Conservation (phyloP, 495 filamentous ascomycete genomes). For the Rusavskia elegans region DNA sequence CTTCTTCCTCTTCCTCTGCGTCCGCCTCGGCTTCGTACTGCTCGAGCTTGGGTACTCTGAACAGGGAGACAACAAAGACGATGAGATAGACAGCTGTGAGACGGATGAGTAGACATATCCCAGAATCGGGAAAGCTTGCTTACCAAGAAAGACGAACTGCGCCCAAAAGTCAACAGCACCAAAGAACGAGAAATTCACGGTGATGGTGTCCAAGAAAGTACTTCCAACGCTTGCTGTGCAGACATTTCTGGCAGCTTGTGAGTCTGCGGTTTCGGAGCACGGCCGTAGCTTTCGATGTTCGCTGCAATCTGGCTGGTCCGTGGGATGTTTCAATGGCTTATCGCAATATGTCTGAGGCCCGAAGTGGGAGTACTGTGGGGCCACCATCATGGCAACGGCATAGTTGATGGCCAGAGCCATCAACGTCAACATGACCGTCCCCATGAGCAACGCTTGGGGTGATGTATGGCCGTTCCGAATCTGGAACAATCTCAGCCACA, state of each 20-base stretch:
- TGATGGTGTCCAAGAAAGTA: slow-evolving; percentile 84
- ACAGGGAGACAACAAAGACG: slow-evolving; percentile 55
- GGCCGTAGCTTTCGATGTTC: slow-evolving; percentile 53
- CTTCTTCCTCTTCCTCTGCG: slow-evolving; percentile 87
- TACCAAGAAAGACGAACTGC: slow-evolving; percentile 78
- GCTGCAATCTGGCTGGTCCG: slow-evolving; percentile 62
- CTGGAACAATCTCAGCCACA: slow-evolving; percentile 85
- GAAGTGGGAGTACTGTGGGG: slow-evolving; percentile 87
- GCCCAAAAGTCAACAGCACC: slow-evolving; percentile 90
- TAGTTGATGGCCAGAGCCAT: slow-evolving; percentile 86
- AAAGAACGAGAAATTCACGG: slow-evolving; percentile 92
- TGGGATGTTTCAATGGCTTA: slow-evolving; percentile 34
- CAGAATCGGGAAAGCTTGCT: slow-evolving; percentile 2
- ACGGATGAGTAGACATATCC: slow-evolving; percentile 7
- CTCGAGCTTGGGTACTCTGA: slow-evolving; percentile 65
- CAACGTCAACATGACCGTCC: slow-evolving; percentile 78
- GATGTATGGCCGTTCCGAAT: slow-evolving; percentile 78
- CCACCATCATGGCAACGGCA: slow-evolving; percentile 74
- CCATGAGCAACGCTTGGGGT: slow-evolving; percentile 82
- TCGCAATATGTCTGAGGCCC: slow-evolving; percentile 91
- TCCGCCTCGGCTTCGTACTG: slow-evolving; percentile 68
- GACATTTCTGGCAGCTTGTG: slow-evolving; percentile 46
- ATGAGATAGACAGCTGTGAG: slow-evolving; percentile 52
- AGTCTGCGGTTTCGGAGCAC: slow-evolving; percentile 57
- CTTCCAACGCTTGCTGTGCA: slow-evolving; percentile 84